Percentiles rank a stretch among this genome's conserved stretches.
Evolutionary conservation across 2,329 filamentous ascomycete species (phyloP).

Genomic region (Gnomoniopsis smithogilvyi): DNA sequence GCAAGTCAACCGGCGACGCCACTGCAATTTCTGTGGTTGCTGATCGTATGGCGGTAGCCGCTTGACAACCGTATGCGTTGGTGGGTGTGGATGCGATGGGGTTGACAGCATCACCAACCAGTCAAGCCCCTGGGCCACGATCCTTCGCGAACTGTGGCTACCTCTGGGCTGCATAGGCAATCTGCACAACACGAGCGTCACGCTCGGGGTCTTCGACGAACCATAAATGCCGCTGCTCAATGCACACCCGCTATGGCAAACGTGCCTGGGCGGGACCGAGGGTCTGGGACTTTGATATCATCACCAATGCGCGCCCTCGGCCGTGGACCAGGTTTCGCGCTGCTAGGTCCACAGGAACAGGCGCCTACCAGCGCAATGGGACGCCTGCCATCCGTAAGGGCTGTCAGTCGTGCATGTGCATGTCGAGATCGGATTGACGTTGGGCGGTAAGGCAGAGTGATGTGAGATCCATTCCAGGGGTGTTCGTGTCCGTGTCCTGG

Average conservation of each 20-base stretch:
- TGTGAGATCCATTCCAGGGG: not conserved
- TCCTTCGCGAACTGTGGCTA: not conserved
- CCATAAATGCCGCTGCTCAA: not conserved
- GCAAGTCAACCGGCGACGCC: not conserved
- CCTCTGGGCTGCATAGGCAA: not conserved
- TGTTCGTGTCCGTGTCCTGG: not conserved
- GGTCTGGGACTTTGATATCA: not conserved
- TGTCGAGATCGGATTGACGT: slow-evolving; percentile 5
- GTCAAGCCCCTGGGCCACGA: not conserved
- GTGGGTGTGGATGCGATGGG: not conserved
- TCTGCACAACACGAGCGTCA: slow-evolving; percentile 1
- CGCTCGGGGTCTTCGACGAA: not conserved
- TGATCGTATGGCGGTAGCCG: not conserved
- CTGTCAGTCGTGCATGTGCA: slow-evolving; percentile 8
- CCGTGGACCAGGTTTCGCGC: not conserved
- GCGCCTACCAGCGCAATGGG: slow-evolving; percentile 1
- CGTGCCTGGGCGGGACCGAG: not conserved
- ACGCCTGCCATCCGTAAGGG: not conserved
- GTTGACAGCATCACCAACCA: not conserved
- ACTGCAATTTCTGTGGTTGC: not conserved
- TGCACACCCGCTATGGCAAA: not conserved
- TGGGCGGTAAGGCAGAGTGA: slow-evolving; percentile 4
- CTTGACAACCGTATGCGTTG: not conserved
- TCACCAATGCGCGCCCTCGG: not conserved
- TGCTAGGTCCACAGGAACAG: not conserved